These are phyloP conservation scores for Neospermospora avenae DNA, from an alignment of 2,329 filamentous ascomycete genomes.

Conservation along the genomic window DNA sequence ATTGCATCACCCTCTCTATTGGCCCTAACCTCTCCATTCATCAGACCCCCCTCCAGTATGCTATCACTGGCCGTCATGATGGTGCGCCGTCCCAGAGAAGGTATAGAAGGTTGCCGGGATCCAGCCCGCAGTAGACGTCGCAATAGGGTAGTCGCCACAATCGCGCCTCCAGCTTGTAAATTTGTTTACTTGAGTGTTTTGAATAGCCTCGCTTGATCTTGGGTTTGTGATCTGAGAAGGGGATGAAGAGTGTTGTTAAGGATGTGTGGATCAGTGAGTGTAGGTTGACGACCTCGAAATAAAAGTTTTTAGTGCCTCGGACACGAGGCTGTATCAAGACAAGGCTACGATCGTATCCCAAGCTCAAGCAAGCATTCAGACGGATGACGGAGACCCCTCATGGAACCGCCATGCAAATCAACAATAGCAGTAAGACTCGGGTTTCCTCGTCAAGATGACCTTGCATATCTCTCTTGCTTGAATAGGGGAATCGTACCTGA, in stretches of 20 bases:
- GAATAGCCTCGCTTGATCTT: not conserved
- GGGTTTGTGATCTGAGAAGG: too few relatives aligned
- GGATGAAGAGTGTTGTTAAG: too few relatives aligned
- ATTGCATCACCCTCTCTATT: not conserved
- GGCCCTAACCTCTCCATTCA: not conserved
- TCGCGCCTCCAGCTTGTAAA: constrained; percentile 3
- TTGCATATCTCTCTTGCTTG: too few relatives aligned
- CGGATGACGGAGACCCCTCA: too few relatives aligned
- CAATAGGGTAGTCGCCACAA: constrained; percentile 28
- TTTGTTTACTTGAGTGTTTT: not conserved
- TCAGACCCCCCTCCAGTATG: constrained; percentile 15
- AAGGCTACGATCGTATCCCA: constrained; percentile 15
- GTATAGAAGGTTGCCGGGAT: constrained; percentile 24
- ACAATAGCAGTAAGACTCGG: too few relatives aligned
- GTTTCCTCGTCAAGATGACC: too few relatives aligned
- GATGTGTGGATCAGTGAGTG: too few relatives aligned
- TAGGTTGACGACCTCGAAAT: not conserved
- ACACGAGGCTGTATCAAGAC: constrained; percentile 26
- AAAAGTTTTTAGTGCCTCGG: constrained; percentile 24
- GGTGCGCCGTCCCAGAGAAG: constrained; percentile 13
- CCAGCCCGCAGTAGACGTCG: constrained; percentile 32
- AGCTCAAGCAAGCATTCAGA: too few relatives aligned
- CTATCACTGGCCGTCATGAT: constrained; percentile 22
- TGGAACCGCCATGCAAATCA: too few relatives aligned
- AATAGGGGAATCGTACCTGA: too few relatives aligned